Percentiles rank a stretch among this genome's conserved stretches.
phyloP scores from a whole-genome alignment of 1,284 basidiomycete species.

The Moesziomyces sp. region DNA sequence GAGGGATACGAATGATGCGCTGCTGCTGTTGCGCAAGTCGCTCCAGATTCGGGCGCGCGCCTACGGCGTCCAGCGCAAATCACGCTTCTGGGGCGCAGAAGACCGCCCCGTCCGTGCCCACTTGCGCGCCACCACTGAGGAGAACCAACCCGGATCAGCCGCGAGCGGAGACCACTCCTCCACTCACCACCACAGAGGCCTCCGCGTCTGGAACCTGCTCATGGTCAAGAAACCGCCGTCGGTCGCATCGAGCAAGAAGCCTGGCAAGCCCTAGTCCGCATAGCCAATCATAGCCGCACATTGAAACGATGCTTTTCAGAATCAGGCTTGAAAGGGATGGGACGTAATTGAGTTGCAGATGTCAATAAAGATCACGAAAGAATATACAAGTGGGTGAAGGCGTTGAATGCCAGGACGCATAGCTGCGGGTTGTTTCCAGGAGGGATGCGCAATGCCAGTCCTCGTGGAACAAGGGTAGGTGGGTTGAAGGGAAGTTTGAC shows the following conservation, averaged over 20 bases:
- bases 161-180: background rate
- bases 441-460: too few species aligned
- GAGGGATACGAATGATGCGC: constrained; percentile 46
- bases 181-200: constrained; percentile 25
- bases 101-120: constrained; percentile 23
- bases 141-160: constrained; percentile 6
- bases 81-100: constrained; percentile 34
- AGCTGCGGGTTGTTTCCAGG: too few species aligned
- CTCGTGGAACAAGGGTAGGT: background rate
- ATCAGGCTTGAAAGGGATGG: background rate
- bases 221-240: constrained; percentile 28
- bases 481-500: background rate
- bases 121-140: constrained; percentile 6
- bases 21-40: constrained; percentile 24
- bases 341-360: background rate
- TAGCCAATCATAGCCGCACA: background rate
- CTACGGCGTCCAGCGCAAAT: constrained; percentile 29
- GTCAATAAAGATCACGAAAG: background rate
- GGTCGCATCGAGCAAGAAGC: background rate
- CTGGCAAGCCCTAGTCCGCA: background rate
- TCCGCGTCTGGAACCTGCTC: constrained; percentile 35
- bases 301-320: background rate
- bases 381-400: background rate
- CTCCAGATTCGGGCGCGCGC: constrained; percentile 36
- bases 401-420: too few species aligned